Evolutionary conservation across 306 rosid species (phyloP), one percentile per base, ranked within the genome.

Genomic region (Datisca glomerata): DNA sequence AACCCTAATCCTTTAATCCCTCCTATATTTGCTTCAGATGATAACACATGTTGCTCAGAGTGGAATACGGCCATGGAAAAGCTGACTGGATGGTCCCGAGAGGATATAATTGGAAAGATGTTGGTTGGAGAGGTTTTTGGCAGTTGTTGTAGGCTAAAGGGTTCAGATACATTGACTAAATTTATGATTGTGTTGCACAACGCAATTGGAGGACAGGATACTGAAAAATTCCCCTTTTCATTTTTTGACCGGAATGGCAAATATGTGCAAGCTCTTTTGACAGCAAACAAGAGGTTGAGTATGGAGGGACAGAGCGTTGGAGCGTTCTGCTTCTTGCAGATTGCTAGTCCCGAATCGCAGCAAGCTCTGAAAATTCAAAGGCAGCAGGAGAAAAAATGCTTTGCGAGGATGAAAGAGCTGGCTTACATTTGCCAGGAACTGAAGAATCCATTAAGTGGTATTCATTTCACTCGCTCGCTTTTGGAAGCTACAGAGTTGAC

Each of bases 31-130:
- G 98, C 98, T 14, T 80, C 85, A 8, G 98, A 91, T 63, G 98
- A 80, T 47, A 84, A 84, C 68, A 78, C 94, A 5, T 80, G 84
- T 67, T 91, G 98, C 74, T 85, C 79, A 29, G 99, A 91, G 72
- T 91, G 99, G 99, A 91, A 91, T 64, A 60, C 74, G 48, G 99
- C 99, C 57, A 85, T 85, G 85, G 99, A 76, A 65, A 85, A 85
- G 22, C 96, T 91, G 61, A 80, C 94, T 10, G 96, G 96, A 50
- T 91, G 94, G 94, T 51, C 78, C 48, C 76, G 53, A 49, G 73
- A 45, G 17, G 99, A 85, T 1, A 47, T 85, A 38, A 46, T 84
- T 24, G 99, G 94, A 29, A 91, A 91, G 63, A 64, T 80, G 94
- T 64, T 91, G 56, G 94, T 80, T 21, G 98, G 99, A 41, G 99